Conservation (phyloP, 352 stramenopile genomes). For the Saprolegnia parasitica region DNA sequence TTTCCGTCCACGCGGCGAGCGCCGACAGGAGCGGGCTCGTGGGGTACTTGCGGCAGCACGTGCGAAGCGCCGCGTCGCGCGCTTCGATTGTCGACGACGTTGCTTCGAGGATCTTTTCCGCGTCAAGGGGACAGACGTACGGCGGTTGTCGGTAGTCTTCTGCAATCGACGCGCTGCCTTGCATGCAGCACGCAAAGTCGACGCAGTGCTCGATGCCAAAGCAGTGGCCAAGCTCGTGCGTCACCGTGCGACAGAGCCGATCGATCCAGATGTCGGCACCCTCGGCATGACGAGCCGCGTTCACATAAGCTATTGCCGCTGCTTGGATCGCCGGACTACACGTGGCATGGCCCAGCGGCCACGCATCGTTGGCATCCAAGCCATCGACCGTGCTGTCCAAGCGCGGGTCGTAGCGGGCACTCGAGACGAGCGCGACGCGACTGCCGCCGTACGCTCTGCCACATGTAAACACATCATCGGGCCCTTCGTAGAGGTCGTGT, state of each 20-base stretch:
- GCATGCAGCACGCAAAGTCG: constrained; percentile 3
- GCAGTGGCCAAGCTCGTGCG: constrained; percentile 1
- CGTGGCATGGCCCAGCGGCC: not conserved
- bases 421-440: constrained; percentile 4
- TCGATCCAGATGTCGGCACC: not conserved
- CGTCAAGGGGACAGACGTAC: not conserved
- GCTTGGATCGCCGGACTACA: not conserved
- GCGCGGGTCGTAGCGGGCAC: not conserved
- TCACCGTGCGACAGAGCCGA: not conserved
- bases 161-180: not conserved
- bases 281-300: not conserved
- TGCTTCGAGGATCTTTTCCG: not conserved
- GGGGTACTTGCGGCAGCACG: not conserved
- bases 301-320: not conserved
- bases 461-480: not conserved
- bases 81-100: not conserved
- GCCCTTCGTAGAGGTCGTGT: constrained; percentile 5
- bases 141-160: constrained; percentile 2
- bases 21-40: not conserved
- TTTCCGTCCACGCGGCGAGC: not conserved
- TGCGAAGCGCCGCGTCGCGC: not conserved
- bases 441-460: not conserved
- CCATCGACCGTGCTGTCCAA: not conserved
- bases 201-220: constrained; percentile 9
- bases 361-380: not conserved